Evolutionary conservation across 2,329 filamentous ascomycete species (phyloP).

Genomic region (Trichoderma polysporum): DNA sequence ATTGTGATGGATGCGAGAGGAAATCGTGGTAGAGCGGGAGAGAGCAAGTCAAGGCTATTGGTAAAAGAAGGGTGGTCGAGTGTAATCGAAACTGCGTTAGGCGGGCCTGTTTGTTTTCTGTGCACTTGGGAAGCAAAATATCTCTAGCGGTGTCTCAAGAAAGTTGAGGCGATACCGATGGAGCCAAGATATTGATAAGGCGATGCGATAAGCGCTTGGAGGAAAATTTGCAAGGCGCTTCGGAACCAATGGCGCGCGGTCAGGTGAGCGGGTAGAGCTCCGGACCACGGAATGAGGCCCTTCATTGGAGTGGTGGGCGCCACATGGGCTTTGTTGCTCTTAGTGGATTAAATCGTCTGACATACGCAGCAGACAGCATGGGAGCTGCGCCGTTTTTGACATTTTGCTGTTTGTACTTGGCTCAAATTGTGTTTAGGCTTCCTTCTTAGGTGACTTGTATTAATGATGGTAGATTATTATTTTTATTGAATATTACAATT

Average conservation of each 20-base stretch:
- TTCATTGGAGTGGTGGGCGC: no score
- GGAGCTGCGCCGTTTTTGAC: neutral
- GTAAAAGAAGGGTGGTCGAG: neutral
- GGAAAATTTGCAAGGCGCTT: constrained; percentile 14
- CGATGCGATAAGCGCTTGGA: neutral
- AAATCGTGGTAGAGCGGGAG: neutral
- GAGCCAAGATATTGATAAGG: neutral
- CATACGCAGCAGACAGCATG: neutral
- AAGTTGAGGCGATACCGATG: neutral
- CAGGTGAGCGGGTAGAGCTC: neutral
- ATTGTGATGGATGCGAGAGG: constrained; percentile 25
- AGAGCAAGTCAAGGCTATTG: neutral
- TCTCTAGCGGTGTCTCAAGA: constrained; percentile 1
- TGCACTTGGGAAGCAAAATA: neutral
- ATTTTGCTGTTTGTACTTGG: no score
- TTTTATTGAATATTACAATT: no score
- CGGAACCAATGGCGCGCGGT: neutral
- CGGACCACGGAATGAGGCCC: neutral
- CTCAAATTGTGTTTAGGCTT: no score
- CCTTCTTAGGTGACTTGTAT: no score
- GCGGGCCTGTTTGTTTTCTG: neutral
- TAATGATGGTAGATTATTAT: no score
- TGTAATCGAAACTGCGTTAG: neutral
- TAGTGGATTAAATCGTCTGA: neutral
- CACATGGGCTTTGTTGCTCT: neutral